phyloP scores from a whole-genome alignment of 1,284 basidiomycete genomes.

The Lignosus rhinocerotis region DNA sequence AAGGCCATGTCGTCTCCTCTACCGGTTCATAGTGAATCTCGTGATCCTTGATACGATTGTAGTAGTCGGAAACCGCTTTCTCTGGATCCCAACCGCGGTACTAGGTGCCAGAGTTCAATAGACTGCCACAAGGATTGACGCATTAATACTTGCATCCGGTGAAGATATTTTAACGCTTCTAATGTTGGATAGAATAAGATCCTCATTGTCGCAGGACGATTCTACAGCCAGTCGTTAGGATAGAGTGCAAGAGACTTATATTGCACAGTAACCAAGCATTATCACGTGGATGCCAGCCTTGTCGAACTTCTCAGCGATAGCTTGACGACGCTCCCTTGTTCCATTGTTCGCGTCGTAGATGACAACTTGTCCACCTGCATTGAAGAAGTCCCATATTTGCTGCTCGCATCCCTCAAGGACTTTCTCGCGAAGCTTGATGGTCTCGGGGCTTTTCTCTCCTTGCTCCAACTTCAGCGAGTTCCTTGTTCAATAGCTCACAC shows the following conservation, averaged over 20 bases:
- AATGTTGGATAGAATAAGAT: conserved; percentile 94
- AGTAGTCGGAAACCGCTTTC: conserved; percentile 90
- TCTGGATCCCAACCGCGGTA: conserved; percentile 94
- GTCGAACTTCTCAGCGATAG: conserved; percentile 83
- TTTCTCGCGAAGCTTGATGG: conserved; percentile 71
- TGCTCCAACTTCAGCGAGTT: conserved; percentile 16
- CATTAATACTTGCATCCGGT: conserved; percentile 74
- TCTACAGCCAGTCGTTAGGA: conserved; percentile 46
- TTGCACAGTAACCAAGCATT: conserved; percentile 74
- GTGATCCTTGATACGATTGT: conserved; percentile 84
- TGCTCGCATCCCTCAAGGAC: conserved; percentile 85
- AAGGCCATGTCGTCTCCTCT: conserved; percentile 84
- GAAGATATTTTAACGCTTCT: conserved; percentile 97
- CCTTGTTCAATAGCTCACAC: neutral
- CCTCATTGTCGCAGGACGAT: conserved; percentile 84
- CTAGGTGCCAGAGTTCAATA: conserved; percentile 39
- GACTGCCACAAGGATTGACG: neutral
- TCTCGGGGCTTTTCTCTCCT: conserved; percentile 79
- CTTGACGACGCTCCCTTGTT: conserved; percentile 64
- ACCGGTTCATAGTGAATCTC: conserved; percentile 90
- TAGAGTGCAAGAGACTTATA: neutral
- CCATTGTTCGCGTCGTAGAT: conserved; percentile 99
- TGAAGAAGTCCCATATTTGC: conserved; percentile 89
- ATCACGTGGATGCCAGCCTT: conserved; percentile 87
- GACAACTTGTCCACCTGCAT: conserved; percentile 88